These are phyloP conservation scores for Termitomyces sp. DNA, from an alignment of 768 basidiomycete genomes.

Conservation along the genomic window DNA sequence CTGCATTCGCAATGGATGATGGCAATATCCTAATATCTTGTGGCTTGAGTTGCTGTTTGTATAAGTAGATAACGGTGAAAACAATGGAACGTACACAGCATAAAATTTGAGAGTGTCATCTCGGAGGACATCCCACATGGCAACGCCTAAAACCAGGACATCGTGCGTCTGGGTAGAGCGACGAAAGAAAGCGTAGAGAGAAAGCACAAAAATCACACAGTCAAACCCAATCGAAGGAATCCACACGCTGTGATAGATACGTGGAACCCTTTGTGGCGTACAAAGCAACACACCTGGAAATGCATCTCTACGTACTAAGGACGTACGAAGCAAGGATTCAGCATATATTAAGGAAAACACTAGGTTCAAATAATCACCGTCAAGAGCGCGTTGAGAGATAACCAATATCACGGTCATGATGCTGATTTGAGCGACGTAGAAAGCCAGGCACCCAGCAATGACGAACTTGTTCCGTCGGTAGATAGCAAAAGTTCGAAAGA, in stretches of 20 bases:
- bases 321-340: not conserved
- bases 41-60: not conserved
- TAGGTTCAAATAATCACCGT: constrained; percentile 9
- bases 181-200: constrained; percentile 14
- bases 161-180: constrained; percentile 7
- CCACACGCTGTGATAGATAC: constrained; percentile 21
- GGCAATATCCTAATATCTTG: constrained; percentile 14
- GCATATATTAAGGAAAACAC: not conserved
- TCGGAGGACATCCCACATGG: constrained; percentile 20
- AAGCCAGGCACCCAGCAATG: constrained; percentile 7
- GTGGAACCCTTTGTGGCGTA: constrained; percentile 14
- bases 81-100: constrained; percentile 18
- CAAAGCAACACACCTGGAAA: constrained; percentile 14
- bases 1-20: constrained; percentile 15
- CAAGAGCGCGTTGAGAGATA: constrained; percentile 7
- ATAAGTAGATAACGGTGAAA: not conserved
- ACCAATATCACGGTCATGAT: constrained; percentile 15
- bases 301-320: constrained; percentile 8
- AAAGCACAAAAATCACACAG: constrained; percentile 17
- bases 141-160: constrained; percentile 2
- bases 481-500: constrained; percentile 24
- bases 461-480: constrained; percentile 13
- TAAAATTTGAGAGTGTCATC: constrained; percentile 24
- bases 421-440: constrained; percentile 16
- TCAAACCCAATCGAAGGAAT: constrained; percentile 21